Base-by-base conservation (phyloP, 225 moss, liverwort and hornwort species). In the Thuidium tamariscinum region DNA sequence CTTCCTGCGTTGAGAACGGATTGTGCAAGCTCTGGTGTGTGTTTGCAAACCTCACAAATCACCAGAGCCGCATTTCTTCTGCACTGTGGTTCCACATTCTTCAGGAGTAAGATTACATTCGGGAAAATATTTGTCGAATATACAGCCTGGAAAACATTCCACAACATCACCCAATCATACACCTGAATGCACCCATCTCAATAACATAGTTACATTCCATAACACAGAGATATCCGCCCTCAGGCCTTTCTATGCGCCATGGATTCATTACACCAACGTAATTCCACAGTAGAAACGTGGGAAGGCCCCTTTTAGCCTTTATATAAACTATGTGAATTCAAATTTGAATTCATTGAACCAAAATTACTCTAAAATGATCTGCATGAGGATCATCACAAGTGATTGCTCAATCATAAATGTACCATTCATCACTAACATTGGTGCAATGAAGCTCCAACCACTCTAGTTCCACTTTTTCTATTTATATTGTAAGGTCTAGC, bases 1-100 rank as follows among this genome's bases (percentile, higher is more conserved):
- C 95, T 92, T 80, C 97, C 96, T 44, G 93, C 94, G 27, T 92
- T 89, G 42, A 96, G 88, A 87, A 96, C 93, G 54, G 89, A 78
- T 61, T 93, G 92, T 17, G 97, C 95, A 74, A 93, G 94, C 63
- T 95, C 92, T 65, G 91, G 89, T 56, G 95, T 91, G 86, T 98
- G 98, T 81, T 98, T 98, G 92, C 93, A 93, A 72, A 97, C 93
- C 88, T 97, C 98, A 46, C 97, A 95, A 67, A 95, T 94, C 34
- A 98, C 94, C 75, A 90, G 91, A 52, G 96, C 94, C 73, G 98
- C 93, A 87, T 98, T 98, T 81, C 95, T 90, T 91, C 97, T 85
- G 49, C 95, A 97, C 92, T 88, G 94, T 20, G 92, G 93, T 83
- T 97, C 94, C 44, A 85, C 91, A 78, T 95, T 95, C 88, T 98